Evolutionary conservation across 306 rosid species (phyloP).

Genomic region (Pachyrhizus erosus): DNA sequence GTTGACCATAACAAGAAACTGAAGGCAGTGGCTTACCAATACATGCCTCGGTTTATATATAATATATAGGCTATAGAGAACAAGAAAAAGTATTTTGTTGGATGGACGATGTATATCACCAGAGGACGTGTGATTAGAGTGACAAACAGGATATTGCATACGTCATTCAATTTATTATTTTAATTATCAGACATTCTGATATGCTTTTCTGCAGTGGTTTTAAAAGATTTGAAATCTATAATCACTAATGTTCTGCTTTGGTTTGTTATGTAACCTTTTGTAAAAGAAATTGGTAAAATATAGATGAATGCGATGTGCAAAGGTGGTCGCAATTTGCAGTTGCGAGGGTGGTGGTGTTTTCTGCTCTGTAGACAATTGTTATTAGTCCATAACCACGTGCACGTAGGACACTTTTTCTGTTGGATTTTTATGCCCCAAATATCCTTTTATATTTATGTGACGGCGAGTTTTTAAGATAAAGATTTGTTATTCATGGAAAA

Average conservation of each 20-base stretch:
- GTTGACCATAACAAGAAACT: conserved; percentile 1
- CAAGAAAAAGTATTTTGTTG: not conserved
- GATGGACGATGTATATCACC: not conserved
- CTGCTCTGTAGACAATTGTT: not conserved
- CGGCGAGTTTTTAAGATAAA: not conserved
- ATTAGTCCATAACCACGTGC: too few relatives aligned
- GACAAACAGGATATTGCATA: not conserved
- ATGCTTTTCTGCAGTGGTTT: not conserved
- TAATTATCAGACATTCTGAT: not conserved
- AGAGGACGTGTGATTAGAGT: not conserved
- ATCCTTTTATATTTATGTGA: not conserved
- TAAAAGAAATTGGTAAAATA: not conserved
- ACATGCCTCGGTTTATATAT: too few relatives aligned
- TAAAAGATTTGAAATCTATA: not conserved
- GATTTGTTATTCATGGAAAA: not conserved
- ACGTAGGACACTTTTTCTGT: too few relatives aligned
- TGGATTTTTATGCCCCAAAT: not conserved
- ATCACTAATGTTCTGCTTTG: not conserved
- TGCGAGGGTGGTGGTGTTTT: not conserved
- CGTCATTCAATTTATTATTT: not conserved
- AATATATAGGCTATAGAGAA: not conserved
- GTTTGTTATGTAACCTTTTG: not conserved
- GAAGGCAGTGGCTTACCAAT: not conserved
- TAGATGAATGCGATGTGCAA: not conserved
- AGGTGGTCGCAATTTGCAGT: not conserved